Base-by-base conservation (phyloP, 2,329 filamentous ascomycete genomes). In the Didymellaceae sp. region DNA sequence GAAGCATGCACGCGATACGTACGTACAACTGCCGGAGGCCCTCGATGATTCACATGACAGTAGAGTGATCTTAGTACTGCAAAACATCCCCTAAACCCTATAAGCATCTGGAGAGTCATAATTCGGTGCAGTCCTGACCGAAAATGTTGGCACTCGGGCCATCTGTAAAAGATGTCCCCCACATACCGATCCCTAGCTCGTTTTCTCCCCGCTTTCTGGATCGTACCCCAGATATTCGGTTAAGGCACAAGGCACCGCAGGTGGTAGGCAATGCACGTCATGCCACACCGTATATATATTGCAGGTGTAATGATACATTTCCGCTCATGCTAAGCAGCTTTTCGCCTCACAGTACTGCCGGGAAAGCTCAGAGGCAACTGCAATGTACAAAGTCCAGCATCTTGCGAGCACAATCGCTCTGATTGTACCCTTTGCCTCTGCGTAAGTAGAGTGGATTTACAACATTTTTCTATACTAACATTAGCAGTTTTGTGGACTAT, bases 141-240 rank as follows among this genome's bases (percentile, higher is more conserved):
- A 44, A 24, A 13, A 6, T 17, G 34, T 11, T 11, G 25, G 14
- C 4, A 17, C 11, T 20, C 20, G 18, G 33, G 4, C n/a, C 8
- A n/a, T 20, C 26, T 25, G 24, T 14, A 6, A 17, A 11, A 3
- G 13, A 14, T 6, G 13, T 18, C 8, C 32, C 37, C 40, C 40
- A 44, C 40, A 5, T 18, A 5, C 33, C 34, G 33, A 44, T 21
- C 28, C 8, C 33, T 26, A 28, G 22, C n/a, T 13, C 28, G 22
- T 13, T 4, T 33, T 44, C 43, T 17, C 39, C 46, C 46, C 33
- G 34, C 46, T 4, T 32, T 50, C 28, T 44, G 21, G 6, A 21
- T 16, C 4, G 9, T 39, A 40, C 46, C 34, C 46, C 46, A 40
- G 34, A 30, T 18, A 10, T 31, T 45, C 21, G 46, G 38, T 37